Base-by-base conservation (phyloP, 179 eudicot genomes). In the Spinacia oleracea region DNA sequence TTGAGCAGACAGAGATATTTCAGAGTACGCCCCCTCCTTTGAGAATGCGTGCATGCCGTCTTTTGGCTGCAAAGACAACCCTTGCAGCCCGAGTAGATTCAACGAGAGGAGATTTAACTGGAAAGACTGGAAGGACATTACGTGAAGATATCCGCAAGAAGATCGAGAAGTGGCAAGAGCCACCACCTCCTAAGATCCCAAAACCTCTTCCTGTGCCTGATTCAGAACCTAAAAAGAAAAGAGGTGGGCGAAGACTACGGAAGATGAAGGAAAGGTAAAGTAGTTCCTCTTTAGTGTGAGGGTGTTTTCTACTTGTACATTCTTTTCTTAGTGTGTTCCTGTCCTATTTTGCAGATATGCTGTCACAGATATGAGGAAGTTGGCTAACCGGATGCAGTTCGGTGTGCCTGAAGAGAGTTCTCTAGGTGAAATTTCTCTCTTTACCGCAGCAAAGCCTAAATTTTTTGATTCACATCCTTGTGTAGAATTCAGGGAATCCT, bases 151-250 rank as follows among this genome's bases (percentile, higher is more conserved):
- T 96, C 38, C 93, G 85, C 55, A 96, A 96, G 81, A 96, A 91
- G 88, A 93, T 96, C 56, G 99, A 93, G 84, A 93, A 96, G 77
- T 93, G 98, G 99, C 99, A 91, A 82, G 99, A 93, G 85, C 99
- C 96, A 35, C 98, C 99, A 50, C 98, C 98, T 72, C 97, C 98
- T 18, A 96, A 96, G 91, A 93, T 90, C 81, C 97, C 98, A 11
- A 96, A 93, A 82, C 99, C 98, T 70, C 89, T 96, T 72, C 99
- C 99, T 4, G 99, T 96, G 82, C 98, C 99, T 85, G 99, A 96
- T 85, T 93, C 98, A 62, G 98, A 93, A 83, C 98, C 99, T 40
- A 93, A 90, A 74, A 96, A 96, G 89, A 93, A 93, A 88, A 90
- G 99, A 83, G 99, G 99, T 77, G 98, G 99, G 29, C 94, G 90